Conservation (phyloP, 495 filamentous ascomycete genomes). For the Cercophora scortea region DNA sequence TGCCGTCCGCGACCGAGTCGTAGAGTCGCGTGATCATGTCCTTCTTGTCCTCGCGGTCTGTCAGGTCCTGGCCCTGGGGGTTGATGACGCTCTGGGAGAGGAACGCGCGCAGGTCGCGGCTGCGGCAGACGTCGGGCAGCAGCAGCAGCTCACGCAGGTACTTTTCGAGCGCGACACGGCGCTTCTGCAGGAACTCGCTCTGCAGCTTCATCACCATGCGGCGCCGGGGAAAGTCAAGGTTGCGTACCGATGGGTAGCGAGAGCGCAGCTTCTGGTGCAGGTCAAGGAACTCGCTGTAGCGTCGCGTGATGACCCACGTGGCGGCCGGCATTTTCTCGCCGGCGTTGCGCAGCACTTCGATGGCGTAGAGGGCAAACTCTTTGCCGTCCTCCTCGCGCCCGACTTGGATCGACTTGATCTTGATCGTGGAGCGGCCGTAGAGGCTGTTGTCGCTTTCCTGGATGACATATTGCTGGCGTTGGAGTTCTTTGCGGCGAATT, state of each 20-base stretch:
- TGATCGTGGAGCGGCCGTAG: constrained; percentile 81
- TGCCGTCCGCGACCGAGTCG: constrained; percentile 91
- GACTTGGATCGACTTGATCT: constrained; percentile 86
- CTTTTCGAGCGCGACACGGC: constrained; percentile 70
- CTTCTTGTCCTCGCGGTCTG: constrained; percentile 55
- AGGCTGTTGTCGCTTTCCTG: constrained; percentile 98
- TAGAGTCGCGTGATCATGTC: constrained; percentile 94
- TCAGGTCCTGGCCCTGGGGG: constrained; percentile 36
- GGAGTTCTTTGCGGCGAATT: constrained; percentile 87
- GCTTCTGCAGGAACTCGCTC: constrained; percentile 87
- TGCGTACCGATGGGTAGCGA: constrained; percentile 76
- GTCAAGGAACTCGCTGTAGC: constrained; percentile 96
- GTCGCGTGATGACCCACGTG: constrained; percentile 68
- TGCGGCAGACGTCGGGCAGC: constrained; percentile 88
- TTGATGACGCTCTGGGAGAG: constrained; percentile 79
- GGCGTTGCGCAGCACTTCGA: constrained; percentile 83
- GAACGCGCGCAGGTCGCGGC: constrained; percentile 86
- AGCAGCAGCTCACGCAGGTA: constrained; percentile 80
- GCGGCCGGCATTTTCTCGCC: constrained; percentile 84
- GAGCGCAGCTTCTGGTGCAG: constrained; percentile 82
- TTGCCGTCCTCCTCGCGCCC: constrained; percentile 87
- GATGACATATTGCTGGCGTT: constrained; percentile 92
- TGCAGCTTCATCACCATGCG: constrained; percentile 95
- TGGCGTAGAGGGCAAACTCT: constrained; percentile 87
- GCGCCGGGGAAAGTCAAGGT: constrained; percentile 84